Evolutionary conservation across 1,139 yeast genomes (phyloP).

Genomic region (Pichia sp.): DNA sequence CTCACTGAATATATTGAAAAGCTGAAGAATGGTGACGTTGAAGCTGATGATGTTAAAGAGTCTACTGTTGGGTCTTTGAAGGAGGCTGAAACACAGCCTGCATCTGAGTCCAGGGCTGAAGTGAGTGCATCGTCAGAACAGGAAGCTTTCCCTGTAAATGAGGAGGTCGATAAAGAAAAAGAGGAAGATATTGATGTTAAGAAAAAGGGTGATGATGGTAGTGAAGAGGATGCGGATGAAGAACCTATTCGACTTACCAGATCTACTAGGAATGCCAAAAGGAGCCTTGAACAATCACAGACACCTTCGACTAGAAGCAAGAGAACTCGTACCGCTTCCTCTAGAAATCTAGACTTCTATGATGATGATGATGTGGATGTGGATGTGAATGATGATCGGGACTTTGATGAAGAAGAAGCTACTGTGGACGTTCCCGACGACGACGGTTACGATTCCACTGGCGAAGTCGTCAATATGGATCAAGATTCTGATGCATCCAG

Average conservation of each 20-base stretch:
- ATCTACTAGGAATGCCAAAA: background rate
- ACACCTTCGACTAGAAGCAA: background rate
- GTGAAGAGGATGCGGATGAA: constrained; percentile 6
- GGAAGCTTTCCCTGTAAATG: background rate
- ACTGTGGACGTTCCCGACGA: background rate
- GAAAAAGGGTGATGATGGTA: constrained; percentile 13
- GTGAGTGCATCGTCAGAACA: background rate
- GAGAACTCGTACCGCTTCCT: background rate
- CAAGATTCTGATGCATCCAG: background rate
- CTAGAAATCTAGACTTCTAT: background rate
- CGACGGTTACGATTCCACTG: background rate
- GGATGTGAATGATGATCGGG: background rate
- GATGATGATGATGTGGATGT: background rate
- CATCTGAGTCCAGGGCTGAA: no score
- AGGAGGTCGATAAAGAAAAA: no score
- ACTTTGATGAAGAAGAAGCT: background rate
- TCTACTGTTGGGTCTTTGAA: no score
- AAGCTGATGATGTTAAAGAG: constrained; percentile 11
- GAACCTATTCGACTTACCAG: background rate
- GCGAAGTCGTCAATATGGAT: background rate
- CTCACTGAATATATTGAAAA: constrained; percentile 28
- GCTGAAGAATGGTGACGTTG: constrained; percentile 26
- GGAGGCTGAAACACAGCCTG: no score
- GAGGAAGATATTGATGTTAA: constrained; percentile 11
- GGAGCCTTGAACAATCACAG: background rate